A percentile compares a stretch with the other conserved stretches of the same genome.
These are phyloP conservation scores for Thyridium curvatum DNA, from an alignment of 2,329 filamentous ascomycete species.

Conservation along the genomic window DNA sequence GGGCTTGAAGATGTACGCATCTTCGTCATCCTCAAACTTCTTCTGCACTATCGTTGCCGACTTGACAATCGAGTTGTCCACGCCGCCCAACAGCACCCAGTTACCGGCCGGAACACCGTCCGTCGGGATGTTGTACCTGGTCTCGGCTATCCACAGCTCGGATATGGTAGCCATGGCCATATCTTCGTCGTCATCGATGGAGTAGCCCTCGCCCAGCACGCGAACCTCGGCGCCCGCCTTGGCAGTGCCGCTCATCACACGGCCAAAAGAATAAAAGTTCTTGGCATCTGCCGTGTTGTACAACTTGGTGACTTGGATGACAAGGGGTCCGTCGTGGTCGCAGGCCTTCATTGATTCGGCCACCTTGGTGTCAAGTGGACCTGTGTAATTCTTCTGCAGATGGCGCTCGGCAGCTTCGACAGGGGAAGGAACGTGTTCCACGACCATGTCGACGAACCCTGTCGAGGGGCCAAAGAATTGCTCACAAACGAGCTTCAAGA, in stretches of 20 bases:
- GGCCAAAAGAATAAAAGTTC: slow-evolving; percentile 81
- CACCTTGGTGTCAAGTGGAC: slow-evolving; percentile 75
- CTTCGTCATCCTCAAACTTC: slow-evolving; percentile 77
- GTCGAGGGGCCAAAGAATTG: slow-evolving; percentile 90
- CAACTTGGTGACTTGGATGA: slow-evolving; percentile 90
- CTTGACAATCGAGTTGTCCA: slow-evolving; percentile 98
- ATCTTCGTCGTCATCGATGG: slow-evolving; percentile 94
- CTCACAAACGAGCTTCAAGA: slow-evolving; percentile 84
- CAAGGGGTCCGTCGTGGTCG: slow-evolving; percentile 81
- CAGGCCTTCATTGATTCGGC: slow-evolving; percentile 76
- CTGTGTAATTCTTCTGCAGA: slow-evolving; percentile 85
- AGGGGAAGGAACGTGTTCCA: slow-evolving; percentile 83
- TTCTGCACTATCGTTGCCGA: slow-evolving; percentile 83
- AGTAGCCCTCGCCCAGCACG: slow-evolving; percentile 92
- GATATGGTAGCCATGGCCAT: slow-evolving; percentile 83
- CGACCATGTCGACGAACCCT: slow-evolving; percentile 94
- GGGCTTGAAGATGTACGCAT: slow-evolving; percentile 91
- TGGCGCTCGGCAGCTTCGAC: slow-evolving; percentile 69
- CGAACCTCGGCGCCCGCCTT: slow-evolving; percentile 76
- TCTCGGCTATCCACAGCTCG: slow-evolving; percentile 85
- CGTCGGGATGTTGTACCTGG: slow-evolving; percentile 85
- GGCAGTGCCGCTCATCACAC: slow-evolving; percentile 88
- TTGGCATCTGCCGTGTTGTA: slow-evolving; percentile 90
- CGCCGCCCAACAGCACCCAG: slow-evolving; percentile 82
- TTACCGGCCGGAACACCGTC: slow-evolving; percentile 92